Base-by-base conservation (phyloP, 2,329 filamentous ascomycete species). In the Orbilia javanica region DNA sequence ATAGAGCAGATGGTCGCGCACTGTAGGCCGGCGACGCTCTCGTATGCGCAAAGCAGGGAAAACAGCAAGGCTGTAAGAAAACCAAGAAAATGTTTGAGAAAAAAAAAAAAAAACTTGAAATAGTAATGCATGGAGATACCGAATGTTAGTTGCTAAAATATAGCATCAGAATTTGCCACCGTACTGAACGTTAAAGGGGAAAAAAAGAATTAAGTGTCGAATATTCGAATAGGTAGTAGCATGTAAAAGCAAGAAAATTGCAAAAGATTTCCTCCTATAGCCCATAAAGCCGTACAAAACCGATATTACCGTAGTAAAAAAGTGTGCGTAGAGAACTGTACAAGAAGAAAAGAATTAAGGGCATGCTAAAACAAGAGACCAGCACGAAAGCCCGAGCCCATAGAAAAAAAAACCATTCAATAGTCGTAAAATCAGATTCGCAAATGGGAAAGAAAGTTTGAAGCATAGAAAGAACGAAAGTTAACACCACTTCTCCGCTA, bases 1-100 rank as follows among this genome's bases (percentile, higher is more conserved):
- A 66, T 60, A 76, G 65, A 76, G 72, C 72, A 76, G 65, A 76
- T 70, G 27, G 52, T 76, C 72, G 72, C 72, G 53, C 46, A 62
- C 42, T 65, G 29, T 69, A 75, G 50, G 69, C 27, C 53, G 29
- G 72, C 72, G 72, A 76, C 72, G 65, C 72, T 76, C 72, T 76
- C 65, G 42, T 53, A 60, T 68, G 36, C 48, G 64, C 34, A 57
- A 66, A 57, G 13, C 18, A 73, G 25, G 39, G 34, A 57, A 73
- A 29, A 34, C 60, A 57, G 36, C 69, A 34, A 69, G 55, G 34
- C 39, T 48, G 22, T 44, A 50, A 50, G 22, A 50, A 50, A 29
- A 22, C 15, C 20, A 36, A 46, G 57, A 42, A 48, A 53, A 64
- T 31, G 34, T n/a, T 18, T 25, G 27, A 10, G 44, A 20, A 3